Percentiles rank a stretch among this genome's conserved stretches.
Conservation (phyloP, 2,329 filamentous ascomycete genomes). For the Sporothrix sp. region DNA sequence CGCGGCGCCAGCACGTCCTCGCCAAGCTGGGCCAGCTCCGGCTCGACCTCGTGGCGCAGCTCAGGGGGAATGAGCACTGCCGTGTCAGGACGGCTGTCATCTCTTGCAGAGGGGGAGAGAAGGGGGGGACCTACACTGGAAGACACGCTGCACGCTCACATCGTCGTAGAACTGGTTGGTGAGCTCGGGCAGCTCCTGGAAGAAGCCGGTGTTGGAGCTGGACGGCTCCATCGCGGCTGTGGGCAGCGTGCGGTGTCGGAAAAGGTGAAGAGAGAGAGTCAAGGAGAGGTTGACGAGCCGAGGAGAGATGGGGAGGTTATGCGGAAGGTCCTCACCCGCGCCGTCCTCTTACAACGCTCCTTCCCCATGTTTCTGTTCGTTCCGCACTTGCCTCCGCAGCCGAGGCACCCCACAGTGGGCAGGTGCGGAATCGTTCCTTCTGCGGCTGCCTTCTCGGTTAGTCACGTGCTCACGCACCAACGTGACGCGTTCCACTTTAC, state of each 20-base stretch:
- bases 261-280: neutral
- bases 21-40: conserved; percentile 39
- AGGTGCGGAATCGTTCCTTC: conserved; percentile 9
- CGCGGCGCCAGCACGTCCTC: conserved; percentile 42
- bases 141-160: conserved; percentile 39
- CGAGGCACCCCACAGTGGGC: conserved; percentile 1
- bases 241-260: neutral
- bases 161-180: conserved; percentile 50
- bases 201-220: conserved; percentile 42
- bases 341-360: neutral
- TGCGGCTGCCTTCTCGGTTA: too few relatives aligned
- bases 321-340: neutral
- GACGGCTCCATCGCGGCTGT: conserved; percentile 32
- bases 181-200: conserved; percentile 43
- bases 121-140: conserved; percentile 33
- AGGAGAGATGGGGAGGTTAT: neutral
- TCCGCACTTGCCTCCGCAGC: conserved; percentile 1
- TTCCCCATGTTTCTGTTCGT: neutral
- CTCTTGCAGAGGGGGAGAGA: neutral
- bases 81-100: neutral
- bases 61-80: conserved; percentile 40
- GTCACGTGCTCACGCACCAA: conserved; percentile 11
- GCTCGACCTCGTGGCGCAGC: conserved; percentile 30
- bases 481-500: neutral
- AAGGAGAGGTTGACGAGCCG: neutral